Evolutionary conservation across 495 filamentous ascomycete species (phyloP).

Genomic region (Aspergillus sclerotioniger): DNA sequence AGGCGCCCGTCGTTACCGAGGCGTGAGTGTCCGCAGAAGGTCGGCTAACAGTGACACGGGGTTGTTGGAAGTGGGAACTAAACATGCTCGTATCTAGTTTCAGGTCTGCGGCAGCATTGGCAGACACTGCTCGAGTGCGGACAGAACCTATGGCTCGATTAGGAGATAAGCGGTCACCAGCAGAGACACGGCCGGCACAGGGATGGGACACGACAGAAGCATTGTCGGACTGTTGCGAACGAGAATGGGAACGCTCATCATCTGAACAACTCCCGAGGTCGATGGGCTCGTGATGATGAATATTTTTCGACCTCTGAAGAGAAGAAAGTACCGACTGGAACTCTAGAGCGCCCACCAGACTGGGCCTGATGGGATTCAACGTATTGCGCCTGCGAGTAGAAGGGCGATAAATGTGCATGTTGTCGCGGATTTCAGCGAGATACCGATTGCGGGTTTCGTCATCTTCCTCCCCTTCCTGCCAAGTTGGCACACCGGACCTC

Average conservation of each 20-base stretch:
- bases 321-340: slow-evolving; percentile 86
- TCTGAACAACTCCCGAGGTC: slow-evolving; percentile 71
- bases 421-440: slow-evolving; percentile 81
- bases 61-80: slow-evolving; percentile 15
- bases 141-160: slow-evolving; percentile 28
- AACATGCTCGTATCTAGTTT: slow-evolving; percentile 38
- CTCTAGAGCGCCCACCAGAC: slow-evolving; percentile 89
- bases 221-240: slow-evolving; percentile 40
- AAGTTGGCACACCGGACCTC: slow-evolving; percentile 49
- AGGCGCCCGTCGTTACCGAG: slow-evolving; percentile 8
- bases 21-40: slow-evolving; percentile 30
- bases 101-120: slow-evolving; percentile 56
- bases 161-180: slow-evolving; percentile 31
- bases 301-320: slow-evolving; percentile 73
- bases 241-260: slow-evolving; percentile 46
- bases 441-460: slow-evolving; percentile 69
- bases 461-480: slow-evolving; percentile 59
- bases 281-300: slow-evolving; percentile 61
- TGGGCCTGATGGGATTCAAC: slow-evolving; percentile 81
- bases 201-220: slow-evolving; percentile 51
- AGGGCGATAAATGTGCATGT: slow-evolving; percentile 84
- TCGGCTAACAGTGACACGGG: slow-evolving; percentile 32
- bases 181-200: slow-evolving; percentile 25
- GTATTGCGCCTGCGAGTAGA: slow-evolving; percentile 65
- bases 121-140: slow-evolving; percentile 61